Percentiles rank a stretch among this genome's conserved stretches.
Evolutionary conservation across 768 basidiomycete species (phyloP).

Genomic region (Xerocomus spinulosus): DNA sequence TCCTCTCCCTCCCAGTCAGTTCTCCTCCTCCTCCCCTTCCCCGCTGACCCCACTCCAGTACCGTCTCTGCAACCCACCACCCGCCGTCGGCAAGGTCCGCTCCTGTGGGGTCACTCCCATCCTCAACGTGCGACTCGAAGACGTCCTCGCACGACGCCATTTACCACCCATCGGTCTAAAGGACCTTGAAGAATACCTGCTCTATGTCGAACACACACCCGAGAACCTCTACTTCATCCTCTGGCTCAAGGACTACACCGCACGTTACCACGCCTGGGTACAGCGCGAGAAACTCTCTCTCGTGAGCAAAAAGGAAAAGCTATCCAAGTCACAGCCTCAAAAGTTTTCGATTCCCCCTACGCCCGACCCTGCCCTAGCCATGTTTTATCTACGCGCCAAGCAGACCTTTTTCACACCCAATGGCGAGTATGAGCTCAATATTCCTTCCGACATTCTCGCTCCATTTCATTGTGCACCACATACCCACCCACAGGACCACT

Average conservation of each 20-base stretch:
- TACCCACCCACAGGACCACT: constrained; percentile 7
- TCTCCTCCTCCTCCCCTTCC: neutral
- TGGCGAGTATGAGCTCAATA: constrained; percentile 66
- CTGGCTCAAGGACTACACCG: constrained; percentile 73
- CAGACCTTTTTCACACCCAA: constrained; percentile 76
- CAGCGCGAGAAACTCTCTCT: constrained; percentile 26
- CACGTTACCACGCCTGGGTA: constrained; percentile 41
- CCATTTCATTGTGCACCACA: constrained; percentile 47
- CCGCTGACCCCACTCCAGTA: constrained; percentile 13
- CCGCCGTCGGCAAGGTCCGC: constrained; percentile 62
- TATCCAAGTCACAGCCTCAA: constrained; percentile 33
- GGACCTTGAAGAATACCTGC: constrained; percentile 75
- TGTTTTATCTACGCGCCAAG: constrained; percentile 77
- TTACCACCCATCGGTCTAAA: constrained; percentile 75
- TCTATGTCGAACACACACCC: constrained; percentile 70
- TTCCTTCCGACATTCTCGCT: constrained; percentile 61
- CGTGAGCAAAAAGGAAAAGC: constrained; percentile 39
- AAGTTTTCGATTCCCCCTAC: constrained; percentile 29
- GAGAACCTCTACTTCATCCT: constrained; percentile 85
- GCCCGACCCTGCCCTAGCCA: constrained; percentile 53
- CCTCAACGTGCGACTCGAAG: constrained; percentile 64
- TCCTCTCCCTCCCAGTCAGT: constrained; percentile 40
- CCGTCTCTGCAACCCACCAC: constrained; percentile 65
- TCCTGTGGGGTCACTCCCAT: constrained; percentile 67
- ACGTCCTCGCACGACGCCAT: constrained; percentile 71